Evolutionary conservation across 2,329 filamentous ascomycete genomes (phyloP).

Genomic region (Zymoseptoria tritici): DNA sequence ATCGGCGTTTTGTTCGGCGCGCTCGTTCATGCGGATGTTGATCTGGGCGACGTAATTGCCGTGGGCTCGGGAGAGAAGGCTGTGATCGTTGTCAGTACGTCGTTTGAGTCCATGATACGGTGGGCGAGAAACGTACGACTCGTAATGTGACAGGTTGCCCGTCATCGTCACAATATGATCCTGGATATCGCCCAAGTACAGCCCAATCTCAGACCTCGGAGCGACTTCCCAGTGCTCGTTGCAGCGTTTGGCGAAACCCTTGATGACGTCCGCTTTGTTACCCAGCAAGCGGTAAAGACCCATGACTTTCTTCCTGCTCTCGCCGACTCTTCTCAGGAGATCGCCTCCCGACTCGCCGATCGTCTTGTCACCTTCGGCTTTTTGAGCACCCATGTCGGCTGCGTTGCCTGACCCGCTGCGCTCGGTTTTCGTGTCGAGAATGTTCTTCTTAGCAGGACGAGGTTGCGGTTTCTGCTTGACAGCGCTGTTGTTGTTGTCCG

Average conservation of each 20-base stretch:
- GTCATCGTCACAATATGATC: slow-evolving; percentile 99
- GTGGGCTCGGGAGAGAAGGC: slow-evolving; percentile 83
- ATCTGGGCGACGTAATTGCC: slow-evolving; percentile 98
- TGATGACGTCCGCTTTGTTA: slow-evolving; percentile 98
- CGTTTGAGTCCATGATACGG: too few species aligned
- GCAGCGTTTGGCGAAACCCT: slow-evolving; percentile 95
- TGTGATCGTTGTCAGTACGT: slow-evolving; percentile 33
- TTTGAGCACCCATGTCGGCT: slow-evolving; percentile 22
- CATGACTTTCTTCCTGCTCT: slow-evolving; percentile 97
- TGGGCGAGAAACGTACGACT: slow-evolving; percentile 81
- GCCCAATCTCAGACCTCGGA: slow-evolving; percentile 88
- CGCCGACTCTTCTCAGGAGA: slow-evolving; percentile 87
- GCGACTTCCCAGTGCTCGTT: slow-evolving; percentile 98
- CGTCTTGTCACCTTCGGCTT: slow-evolving; percentile 32
- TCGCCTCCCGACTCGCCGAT: slow-evolving; percentile 51
- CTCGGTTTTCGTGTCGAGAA: background rate
- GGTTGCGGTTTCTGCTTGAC: slow-evolving; percentile 25
- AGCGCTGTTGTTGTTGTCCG: slow-evolving; percentile 18
- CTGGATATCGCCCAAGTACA: slow-evolving; percentile 96
- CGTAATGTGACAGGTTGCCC: slow-evolving; percentile 88
- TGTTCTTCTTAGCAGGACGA: background rate
- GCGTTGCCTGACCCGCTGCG: slow-evolving; percentile 5
- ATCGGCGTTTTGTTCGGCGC: slow-evolving; percentile 90
- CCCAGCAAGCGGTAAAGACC: slow-evolving; percentile 83
- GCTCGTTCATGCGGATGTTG: slow-evolving; percentile 97